These are phyloP conservation scores for Abrus precatorius DNA, from an alignment of 306 rosid species.

Conservation along the genomic window DNA sequence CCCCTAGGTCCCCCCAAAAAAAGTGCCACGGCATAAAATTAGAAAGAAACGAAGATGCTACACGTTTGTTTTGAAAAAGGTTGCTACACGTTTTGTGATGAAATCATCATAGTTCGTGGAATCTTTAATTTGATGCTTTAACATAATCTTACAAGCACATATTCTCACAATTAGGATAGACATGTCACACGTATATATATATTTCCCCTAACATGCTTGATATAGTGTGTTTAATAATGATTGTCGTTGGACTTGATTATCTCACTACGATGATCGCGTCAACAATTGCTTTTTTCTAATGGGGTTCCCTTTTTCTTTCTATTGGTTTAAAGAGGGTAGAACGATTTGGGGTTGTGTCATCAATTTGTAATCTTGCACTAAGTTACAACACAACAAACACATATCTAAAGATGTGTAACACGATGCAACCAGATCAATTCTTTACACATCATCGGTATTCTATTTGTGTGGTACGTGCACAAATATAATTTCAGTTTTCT, in stretches of 20 bases:
- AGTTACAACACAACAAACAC: slow-evolving; percentile 5
- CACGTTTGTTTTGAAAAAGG: slow-evolving; percentile 45
- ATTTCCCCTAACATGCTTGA: slow-evolving; percentile 21
- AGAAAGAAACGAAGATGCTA: slow-evolving; percentile 38
- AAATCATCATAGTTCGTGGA: slow-evolving; percentile 36
- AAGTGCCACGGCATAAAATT: slow-evolving; percentile 44
- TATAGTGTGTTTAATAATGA: slow-evolving; percentile 41
- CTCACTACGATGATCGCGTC: slow-evolving; percentile 47
- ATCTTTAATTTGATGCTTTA: slow-evolving; percentile 49
- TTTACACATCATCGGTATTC: slow-evolving; percentile 35
- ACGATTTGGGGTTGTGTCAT: slow-evolving; percentile 42
- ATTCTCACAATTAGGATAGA: slow-evolving; percentile 9
- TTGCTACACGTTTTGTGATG: slow-evolving; percentile 53
- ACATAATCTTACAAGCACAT: slow-evolving; percentile 35
- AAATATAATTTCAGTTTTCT: no score
- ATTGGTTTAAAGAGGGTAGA: slow-evolving; percentile 53
- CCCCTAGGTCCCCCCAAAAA: not conserved
- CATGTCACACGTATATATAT: slow-evolving; percentile 36
- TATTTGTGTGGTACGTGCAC: not conserved
- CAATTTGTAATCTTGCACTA: slow-evolving; percentile 33
- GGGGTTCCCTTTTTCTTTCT: slow-evolving; percentile 46
- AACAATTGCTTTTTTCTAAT: slow-evolving; percentile 26
- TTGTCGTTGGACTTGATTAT: slow-evolving; percentile 36
- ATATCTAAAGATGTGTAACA: slow-evolving; percentile 44
- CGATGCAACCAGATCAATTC: not conserved